Evolutionary conservation across 1,139 yeast species (phyloP), one percentile per base, ranked within the genome.

Genomic region (Saccharomyces pastorianus): DNA sequence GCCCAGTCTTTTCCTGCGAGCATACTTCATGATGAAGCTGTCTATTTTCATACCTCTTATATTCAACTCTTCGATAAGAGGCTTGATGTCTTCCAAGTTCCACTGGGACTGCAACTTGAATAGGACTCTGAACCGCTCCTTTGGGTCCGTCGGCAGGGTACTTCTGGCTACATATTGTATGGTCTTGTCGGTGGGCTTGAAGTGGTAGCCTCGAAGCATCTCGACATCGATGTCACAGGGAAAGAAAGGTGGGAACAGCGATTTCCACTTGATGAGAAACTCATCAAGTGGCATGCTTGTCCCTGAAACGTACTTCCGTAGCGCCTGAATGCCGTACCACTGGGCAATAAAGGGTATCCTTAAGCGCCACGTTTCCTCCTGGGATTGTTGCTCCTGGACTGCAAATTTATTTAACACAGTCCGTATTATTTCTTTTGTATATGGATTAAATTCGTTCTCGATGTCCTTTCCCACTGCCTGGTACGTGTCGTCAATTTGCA

Each of bases 1-100:
- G 25, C 44, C 44, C 44, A 77, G 69, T 50, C 78, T 77, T 65
- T 79, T 83, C 69, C 84, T 83, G 60, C 81, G 79, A 1, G 95
- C 96, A 68, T 76, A 85, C 69, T 90, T 90, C 76, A 89, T 76
- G 17, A 89, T 77, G 59, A 88, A 80, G 51, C 80, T 78, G 54
- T 89, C 96, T 9, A 81, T 70, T 66, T 86, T 87, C 56, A 83
- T 71, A 1, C 79, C 80, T 44, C 76, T 72, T 1, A 78, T 77
- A 55, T 85, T 80, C 54, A 82, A 73, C 26, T 80, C 83, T 29
- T 71, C 72, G 6, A 91, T 73, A 61, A 81, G 88, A 1, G 96
- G 96, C 25, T 74, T 73, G 28, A 93, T 78, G 50, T 90, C 96
- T 0, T 78, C 79, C 51, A 85, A 70, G 6, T 77, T 82, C 98